phyloP scores from a whole-genome alignment of 805 yeast species.

The Nakazawaea molendinolei region DNA sequence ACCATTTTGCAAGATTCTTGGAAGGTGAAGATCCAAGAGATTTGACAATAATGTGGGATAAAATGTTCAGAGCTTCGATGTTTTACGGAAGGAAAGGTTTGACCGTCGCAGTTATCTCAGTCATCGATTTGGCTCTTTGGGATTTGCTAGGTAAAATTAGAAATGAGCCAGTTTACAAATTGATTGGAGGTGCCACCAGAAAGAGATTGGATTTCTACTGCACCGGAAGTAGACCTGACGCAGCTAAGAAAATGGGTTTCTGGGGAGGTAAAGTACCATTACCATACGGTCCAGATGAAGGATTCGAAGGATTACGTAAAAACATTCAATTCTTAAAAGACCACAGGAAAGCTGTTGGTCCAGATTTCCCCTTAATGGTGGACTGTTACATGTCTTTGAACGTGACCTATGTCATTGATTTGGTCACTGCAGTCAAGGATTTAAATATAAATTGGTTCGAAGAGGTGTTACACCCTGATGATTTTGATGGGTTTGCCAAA shows the following conservation, averaged over 20 bases:
- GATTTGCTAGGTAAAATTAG: slow-evolving; percentile 43
- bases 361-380: slow-evolving; percentile 47
- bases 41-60: slow-evolving; percentile 39
- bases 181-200: slow-evolving; percentile 45
- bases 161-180: slow-evolving; percentile 43
- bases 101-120: slow-evolving; percentile 40
- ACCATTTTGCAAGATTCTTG: slow-evolving; percentile 40
- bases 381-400: slow-evolving; percentile 47
- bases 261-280: slow-evolving; percentile 49
- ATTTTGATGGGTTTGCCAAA: slow-evolving; percentile 38
- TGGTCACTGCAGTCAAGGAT: slow-evolving; percentile 36
- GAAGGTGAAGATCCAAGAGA: slow-evolving; percentile 42
- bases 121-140: slow-evolving; percentile 44
- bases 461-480: slow-evolving; percentile 46
- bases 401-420: slow-evolving; percentile 40
- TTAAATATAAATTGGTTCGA: slow-evolving; percentile 47
- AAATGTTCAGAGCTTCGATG: slow-evolving; percentile 42
- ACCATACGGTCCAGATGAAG: slow-evolving; percentile 46
- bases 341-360: slow-evolving; percentile 40
- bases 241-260: slow-evolving; percentile 44
- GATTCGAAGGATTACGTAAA: slow-evolving; percentile 37
- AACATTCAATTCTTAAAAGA: slow-evolving; percentile 37
- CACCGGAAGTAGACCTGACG: slow-evolving; percentile 40
- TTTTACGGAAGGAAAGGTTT: slow-evolving; percentile 45
- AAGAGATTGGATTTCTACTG: slow-evolving; percentile 41